These are phyloP conservation scores for Pestalotiopsis sp. DNA, from an alignment of 2,329 filamentous ascomycete genomes.

Conservation along the genomic window DNA sequence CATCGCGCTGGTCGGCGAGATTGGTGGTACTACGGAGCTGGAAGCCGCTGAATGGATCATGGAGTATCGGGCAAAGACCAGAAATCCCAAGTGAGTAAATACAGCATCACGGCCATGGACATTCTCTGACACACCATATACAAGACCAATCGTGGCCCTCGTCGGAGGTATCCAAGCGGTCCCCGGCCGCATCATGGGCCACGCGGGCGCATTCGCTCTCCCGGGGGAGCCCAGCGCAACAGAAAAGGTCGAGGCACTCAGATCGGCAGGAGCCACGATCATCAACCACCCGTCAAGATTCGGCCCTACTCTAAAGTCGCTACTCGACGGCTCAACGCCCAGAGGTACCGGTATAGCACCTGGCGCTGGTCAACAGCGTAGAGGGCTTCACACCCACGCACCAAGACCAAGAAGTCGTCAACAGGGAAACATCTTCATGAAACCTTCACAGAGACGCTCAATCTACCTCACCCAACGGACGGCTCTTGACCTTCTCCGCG, in stretches of 20 bases:
- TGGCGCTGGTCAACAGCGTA: constrained; percentile 33
- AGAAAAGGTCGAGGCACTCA: constrained; percentile 68
- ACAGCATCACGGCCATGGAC: not conserved
- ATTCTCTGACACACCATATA: not conserved
- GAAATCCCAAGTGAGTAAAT: constrained; percentile 61
- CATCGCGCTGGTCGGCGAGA: constrained; percentile 73
- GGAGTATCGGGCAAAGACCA: constrained; percentile 59
- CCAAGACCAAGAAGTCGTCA: constrained; percentile 26
- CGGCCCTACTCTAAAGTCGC: constrained; percentile 65
- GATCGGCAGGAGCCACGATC: constrained; percentile 67
- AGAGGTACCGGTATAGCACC: constrained; percentile 11
- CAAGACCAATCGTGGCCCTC: constrained; percentile 71
- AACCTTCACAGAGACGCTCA: constrained; percentile 42
- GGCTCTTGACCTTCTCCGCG: constrained; percentile 56
- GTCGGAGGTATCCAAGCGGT: constrained; percentile 68
- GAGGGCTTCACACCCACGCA: constrained; percentile 51
- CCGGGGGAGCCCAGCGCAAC: constrained; percentile 65
- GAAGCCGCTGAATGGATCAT: constrained; percentile 75
- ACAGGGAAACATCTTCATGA: not conserved
- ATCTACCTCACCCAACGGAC: constrained; percentile 58
- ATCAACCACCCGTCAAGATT: constrained; percentile 78
- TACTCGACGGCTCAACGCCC: constrained; percentile 45
- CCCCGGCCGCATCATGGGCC: constrained; percentile 71
- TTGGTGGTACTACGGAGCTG: constrained; percentile 70
- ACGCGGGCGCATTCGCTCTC: constrained; percentile 73